Conservation (phyloP, 106 monocot species). For the Agapanthus africanus region DNA sequence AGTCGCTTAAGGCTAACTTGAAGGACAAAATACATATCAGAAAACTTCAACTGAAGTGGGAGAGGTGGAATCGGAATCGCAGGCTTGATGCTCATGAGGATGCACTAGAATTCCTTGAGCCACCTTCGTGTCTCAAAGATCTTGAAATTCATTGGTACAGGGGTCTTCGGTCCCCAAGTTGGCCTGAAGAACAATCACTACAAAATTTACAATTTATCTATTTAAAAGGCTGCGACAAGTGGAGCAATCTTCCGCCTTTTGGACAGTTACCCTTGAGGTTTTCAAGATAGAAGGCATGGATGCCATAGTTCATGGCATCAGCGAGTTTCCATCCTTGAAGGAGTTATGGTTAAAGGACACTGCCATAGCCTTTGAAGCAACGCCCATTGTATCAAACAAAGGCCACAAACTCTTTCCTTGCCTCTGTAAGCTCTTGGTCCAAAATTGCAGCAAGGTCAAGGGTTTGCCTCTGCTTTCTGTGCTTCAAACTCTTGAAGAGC, state of each 20-base stretch:
- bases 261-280: constrained; percentile 6
- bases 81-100: constrained; percentile 4
- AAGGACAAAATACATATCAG: constrained; percentile 5
- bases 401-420: neutral
- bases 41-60: constrained; percentile 4
- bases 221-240: constrained; percentile 15
- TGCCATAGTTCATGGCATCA: neutral
- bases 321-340: constrained; percentile 14
- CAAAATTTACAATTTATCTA: neutral
- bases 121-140: constrained; percentile 7
- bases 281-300: constrained; percentile 1
- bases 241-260: neutral
- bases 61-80: constrained; percentile 1
- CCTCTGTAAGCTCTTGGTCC: constrained; percentile 1
- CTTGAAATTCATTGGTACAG: constrained; percentile 15
- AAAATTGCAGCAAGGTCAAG: constrained; percentile 2
- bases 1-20: constrained; percentile 7
- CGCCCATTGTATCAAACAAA: neutral
- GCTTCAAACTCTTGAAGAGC: constrained; percentile 10
- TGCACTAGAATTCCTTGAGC: constrained; percentile 7
- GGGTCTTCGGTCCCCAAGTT: constrained; percentile 4
- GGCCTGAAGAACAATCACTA: constrained; percentile 1
- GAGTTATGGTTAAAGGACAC: constrained; percentile 6
- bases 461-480: constrained; percentile 8
- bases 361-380: neutral